These are phyloP conservation scores for Aaosphaeria pasadenensis DNA, from an alignment of 2,329 filamentous ascomycete species.

Conservation along the genomic window DNA sequence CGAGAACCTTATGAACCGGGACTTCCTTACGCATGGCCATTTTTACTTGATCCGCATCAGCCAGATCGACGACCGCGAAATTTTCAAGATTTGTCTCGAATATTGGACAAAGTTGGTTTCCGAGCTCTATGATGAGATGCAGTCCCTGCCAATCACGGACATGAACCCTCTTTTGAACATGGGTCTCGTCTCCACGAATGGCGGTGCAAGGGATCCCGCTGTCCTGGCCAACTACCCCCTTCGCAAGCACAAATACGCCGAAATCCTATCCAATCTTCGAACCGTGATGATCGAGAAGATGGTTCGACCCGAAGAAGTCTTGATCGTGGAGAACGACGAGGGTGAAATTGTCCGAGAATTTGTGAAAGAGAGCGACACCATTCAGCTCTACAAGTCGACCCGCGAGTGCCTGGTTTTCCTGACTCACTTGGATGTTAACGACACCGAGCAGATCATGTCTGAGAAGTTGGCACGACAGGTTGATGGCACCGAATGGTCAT, in stretches of 20 bases:
- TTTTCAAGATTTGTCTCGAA: constrained; percentile 98
- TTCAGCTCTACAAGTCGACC: constrained; percentile 98
- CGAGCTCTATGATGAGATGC: constrained; percentile 98
- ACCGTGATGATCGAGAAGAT: constrained; percentile 99
- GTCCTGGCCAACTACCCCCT: constrained; percentile 88
- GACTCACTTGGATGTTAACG: constrained; percentile 93
- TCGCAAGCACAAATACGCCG: constrained; percentile 96
- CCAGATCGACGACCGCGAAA: constrained; percentile 97
- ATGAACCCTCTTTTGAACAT: constrained; percentile 85
- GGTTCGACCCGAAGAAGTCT: constrained; percentile 94
- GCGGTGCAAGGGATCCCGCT: constrained; percentile 79
- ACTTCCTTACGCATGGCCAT: constrained; percentile 92
- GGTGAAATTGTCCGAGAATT: constrained; percentile 99
- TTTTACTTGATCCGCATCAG: constrained; percentile 98
- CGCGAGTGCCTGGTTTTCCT: constrained; percentile 95
- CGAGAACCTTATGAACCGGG: constrained; percentile 90
- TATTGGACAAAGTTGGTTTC: constrained; percentile 99
- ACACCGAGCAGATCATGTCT: constrained; percentile 99
- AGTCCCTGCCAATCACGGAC: constrained; percentile 88
- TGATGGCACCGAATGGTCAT: constrained; percentile 95
- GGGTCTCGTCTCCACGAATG: constrained; percentile 65
- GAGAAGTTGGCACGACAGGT: constrained; percentile 96
- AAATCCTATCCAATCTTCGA: constrained; percentile 88
- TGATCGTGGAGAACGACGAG: constrained; percentile 99
- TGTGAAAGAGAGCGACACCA: constrained; percentile 98